Conservation (phyloP, 148 eudicot species). For the Diospyros kaki region DNA sequence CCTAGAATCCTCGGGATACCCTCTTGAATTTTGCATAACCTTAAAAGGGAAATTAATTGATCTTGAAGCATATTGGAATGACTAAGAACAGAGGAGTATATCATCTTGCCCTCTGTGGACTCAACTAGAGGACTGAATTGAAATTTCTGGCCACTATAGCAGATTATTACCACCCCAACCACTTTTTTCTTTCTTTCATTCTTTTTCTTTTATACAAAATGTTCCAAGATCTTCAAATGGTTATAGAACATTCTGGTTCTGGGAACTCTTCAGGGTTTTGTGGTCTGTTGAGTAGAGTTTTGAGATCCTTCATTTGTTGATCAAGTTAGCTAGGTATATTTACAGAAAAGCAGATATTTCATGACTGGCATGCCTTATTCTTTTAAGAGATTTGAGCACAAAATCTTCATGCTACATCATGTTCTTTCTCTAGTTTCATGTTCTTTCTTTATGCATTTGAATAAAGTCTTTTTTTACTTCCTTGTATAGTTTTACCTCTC, state of each 20-base stretch:
- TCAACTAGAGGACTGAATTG: too few relatives aligned
- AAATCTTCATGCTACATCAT: background rate
- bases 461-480: conserved; percentile 1
- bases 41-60: background rate
- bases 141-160: too few relatives aligned
- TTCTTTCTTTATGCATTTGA: too few relatives aligned
- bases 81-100: background rate
- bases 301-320: background rate
- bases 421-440: background rate
- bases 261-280: background rate
- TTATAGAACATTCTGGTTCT: background rate
- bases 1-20: background rate
- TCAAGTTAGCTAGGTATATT: background rate
- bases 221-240: too few relatives aligned
- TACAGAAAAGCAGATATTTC: background rate
- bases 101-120: too few relatives aligned
- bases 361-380: background rate
- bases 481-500: background rate
- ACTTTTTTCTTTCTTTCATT: background rate
- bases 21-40: too few relatives aligned
- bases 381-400: conserved; percentile 6
- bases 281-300: background rate
- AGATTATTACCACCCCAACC: too few relatives aligned
- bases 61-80: background rate
- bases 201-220: background rate